Percentiles rank a stretch among this genome's conserved stretches.
Conservation (phyloP, 2,329 filamentous ascomycete genomes). For the Xylariaceae sp. region DNA sequence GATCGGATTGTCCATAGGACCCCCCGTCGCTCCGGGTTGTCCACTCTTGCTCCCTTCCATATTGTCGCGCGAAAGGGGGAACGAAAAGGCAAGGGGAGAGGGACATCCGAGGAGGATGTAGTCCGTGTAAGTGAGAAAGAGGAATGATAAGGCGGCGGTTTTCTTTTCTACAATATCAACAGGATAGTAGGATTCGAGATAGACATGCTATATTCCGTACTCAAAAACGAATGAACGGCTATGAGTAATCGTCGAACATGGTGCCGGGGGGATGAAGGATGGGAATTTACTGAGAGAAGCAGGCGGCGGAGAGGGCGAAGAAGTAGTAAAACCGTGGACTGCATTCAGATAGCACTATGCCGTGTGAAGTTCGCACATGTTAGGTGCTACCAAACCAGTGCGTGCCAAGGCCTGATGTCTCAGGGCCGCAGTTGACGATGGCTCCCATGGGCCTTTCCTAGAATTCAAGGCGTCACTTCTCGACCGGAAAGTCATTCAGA, state of each 20-base stretch:
- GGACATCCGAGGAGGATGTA: neutral
- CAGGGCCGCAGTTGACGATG: neutral
- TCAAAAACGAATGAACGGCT: neutral
- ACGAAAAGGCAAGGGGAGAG: neutral
- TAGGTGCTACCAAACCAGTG: neutral
- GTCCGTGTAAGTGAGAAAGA: neutral
- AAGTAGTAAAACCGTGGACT: neutral
- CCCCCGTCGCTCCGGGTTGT: neutral
- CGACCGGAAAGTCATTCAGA: neutral
- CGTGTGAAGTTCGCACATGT: neutral
- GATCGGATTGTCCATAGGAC: neutral
- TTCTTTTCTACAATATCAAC: neutral
- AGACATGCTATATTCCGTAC: neutral
- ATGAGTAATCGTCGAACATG: neutral
- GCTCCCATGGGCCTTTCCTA: neutral
- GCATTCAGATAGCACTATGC: neutral
- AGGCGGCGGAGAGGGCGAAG: neutral
- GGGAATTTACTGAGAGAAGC: neutral
- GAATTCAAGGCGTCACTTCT: neutral
- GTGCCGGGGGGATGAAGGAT: neutral
- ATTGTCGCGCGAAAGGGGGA: neutral
- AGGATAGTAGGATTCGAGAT: neutral
- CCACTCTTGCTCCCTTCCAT: slow-evolving; percentile 7
- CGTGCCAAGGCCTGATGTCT: neutral
- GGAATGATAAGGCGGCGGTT: neutral